Evolutionary conservation across 2,329 filamentous ascomycete species (phyloP), one percentile per base, ranked within the genome.

Genomic region (Setomelanomma holmii): DNA sequence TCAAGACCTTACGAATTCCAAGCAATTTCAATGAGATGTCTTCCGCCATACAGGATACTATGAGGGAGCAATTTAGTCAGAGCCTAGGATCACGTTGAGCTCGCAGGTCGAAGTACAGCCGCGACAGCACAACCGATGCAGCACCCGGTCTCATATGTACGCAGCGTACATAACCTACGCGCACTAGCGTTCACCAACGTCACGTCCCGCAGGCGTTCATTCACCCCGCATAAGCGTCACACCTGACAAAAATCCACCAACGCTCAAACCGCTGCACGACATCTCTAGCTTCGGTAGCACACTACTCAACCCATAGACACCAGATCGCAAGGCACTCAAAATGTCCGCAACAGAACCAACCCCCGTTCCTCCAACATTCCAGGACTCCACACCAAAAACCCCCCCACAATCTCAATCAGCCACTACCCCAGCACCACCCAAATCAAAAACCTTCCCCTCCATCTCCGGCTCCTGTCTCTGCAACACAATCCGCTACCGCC

Each of bases 391-490:
- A 4, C 11, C 34, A 8, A 36, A 36, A 17, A 11, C 34, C n/a
- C 11, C 34, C 16, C 11, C 10, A 5, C 16, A 6, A 30, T 7
- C 34, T 16, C 34, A 36, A 36, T 7, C 6, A 7, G 24, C 7
- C 24, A 12, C 24, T 7, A 16, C 34, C n/a, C n/a, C 12, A 17
- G n/a, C 17, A 17, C 6, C 45, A 24, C 36, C 53, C 21, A 40
- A 39, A 16, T 5, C 54, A 8, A 48, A 53, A 17, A 56, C 64
- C 0, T 73, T 72, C 24, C 70, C 70, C n/a, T 48, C 61, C 5
- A 53, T 73, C n/a, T 58, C 57, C 17, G 70, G 70, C 21, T 52
- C 64, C 22, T 73, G 68, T 51, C 45, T 54, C 34, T 73, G 70
- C 49, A 53, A 45, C n/a, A 36, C 40, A 2, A 48, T 66, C 22